These are phyloP conservation scores for Colletotrichum graminicola DNA, from an alignment of 2,329 filamentous ascomycete genomes.

Conservation along the genomic window DNA sequence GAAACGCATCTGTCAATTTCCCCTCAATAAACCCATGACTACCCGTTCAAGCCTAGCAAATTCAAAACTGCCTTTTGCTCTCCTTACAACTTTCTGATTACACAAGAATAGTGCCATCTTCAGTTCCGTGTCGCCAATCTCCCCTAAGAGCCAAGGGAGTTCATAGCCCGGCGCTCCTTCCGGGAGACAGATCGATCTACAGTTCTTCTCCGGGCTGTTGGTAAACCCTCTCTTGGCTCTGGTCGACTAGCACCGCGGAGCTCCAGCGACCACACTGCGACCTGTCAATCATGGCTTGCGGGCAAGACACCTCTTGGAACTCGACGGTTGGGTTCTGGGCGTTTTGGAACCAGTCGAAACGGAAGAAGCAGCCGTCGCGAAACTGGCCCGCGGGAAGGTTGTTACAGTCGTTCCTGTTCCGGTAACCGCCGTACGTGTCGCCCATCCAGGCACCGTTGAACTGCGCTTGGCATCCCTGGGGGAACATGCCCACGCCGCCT, in stretches of 20 bases:
- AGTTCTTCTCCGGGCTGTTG: background rate
- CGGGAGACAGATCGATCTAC: background rate
- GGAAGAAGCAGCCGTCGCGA: conserved; percentile 70
- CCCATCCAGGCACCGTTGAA: conserved; percentile 59
- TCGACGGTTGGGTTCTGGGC: conserved; percentile 68
- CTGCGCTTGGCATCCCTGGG: conserved; percentile 61
- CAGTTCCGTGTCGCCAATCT: background rate
- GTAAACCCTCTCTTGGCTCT: background rate
- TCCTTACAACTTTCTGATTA: background rate
- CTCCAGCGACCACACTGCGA: conserved; percentile 50
- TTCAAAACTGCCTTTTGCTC: background rate
- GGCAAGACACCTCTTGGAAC: conserved; percentile 68
- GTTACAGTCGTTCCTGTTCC: conserved; percentile 62
- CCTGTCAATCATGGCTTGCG: conserved; percentile 58
- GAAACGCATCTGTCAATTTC: background rate
- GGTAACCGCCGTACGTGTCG: conserved; percentile 69
- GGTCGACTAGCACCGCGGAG: background rate
- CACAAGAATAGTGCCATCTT: background rate
- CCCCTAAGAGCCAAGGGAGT: background rate
- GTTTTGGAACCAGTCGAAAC: conserved; percentile 73
- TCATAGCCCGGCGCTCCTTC: too few species aligned
- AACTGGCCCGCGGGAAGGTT: conserved; percentile 62
- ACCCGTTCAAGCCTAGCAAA: background rate
- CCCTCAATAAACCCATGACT: background rate
- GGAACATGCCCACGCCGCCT: conserved; percentile 66